Conservation (phyloP, 176 grass and related monocot genomes). For the Juncus effusus region DNA sequence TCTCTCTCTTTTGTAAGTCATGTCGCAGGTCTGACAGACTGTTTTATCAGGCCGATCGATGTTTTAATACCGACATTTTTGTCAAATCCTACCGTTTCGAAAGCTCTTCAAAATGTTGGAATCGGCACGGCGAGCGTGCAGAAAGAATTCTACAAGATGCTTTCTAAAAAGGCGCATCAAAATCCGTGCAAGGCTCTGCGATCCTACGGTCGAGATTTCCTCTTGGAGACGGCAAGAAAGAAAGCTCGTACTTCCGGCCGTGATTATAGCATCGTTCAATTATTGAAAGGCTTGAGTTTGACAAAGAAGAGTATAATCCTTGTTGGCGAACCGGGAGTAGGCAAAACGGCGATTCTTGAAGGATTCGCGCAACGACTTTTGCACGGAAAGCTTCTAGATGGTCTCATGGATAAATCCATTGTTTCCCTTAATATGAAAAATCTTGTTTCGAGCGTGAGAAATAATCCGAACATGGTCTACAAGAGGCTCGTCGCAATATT, state of each 20-base stretch:
- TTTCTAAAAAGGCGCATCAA: conserved; percentile 21
- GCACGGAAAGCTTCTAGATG: conserved; percentile 42
- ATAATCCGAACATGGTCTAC: conserved; percentile 52
- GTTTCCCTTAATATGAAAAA: conserved; percentile 53
- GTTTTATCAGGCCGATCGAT: conserved; percentile 57
- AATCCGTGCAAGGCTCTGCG: conserved; percentile 46
- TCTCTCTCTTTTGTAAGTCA: conserved; percentile 32
- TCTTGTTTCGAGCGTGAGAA: conserved; percentile 48
- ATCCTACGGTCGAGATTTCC: conserved; percentile 56
- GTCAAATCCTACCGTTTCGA: conserved; percentile 48
- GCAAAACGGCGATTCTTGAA: conserved; percentile 64
- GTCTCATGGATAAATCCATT: conserved; percentile 54
- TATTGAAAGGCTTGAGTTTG: conserved; percentile 41
- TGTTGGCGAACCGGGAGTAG: conserved; percentile 69
- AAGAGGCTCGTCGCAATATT: conserved; percentile 58
- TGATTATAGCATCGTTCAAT: conserved; percentile 52
- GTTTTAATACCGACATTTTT: conserved; percentile 52
- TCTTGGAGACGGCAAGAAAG: conserved; percentile 64
- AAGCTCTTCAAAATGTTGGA: conserved; percentile 52
- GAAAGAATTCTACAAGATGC: conserved; percentile 60
- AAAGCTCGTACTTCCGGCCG: conserved; percentile 63
- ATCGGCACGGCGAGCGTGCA: conserved; percentile 43
- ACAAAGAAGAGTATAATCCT: conserved; percentile 62
- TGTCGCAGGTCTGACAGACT: conserved; percentile 31
- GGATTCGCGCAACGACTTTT: conserved; percentile 62